These are phyloP conservation scores for Globisporangium nodosum DNA, from an alignment of 352 stramenopile species.

Conservation along the genomic window DNA sequence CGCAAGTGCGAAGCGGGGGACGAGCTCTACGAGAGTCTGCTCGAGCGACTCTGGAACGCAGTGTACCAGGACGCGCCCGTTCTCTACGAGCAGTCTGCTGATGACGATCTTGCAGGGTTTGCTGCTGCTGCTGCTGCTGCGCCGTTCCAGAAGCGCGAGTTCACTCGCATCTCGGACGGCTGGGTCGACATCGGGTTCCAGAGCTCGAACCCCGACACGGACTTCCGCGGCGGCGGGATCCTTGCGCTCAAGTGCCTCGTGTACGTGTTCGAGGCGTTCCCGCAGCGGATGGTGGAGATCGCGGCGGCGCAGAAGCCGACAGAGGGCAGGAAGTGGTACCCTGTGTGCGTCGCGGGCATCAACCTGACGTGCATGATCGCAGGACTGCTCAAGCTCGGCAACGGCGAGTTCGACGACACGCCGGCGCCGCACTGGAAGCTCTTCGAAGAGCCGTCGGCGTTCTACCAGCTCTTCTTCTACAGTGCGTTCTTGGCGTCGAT, in stretches of 20 bases:
- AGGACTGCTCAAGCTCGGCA: slow-evolving; percentile 56
- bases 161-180: slow-evolving; percentile 37
- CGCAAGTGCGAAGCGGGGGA: slow-evolving; percentile 55
- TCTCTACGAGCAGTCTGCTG: neutral
- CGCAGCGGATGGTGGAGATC: slow-evolving; percentile 61
- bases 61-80: slow-evolving; percentile 34
- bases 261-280: slow-evolving; percentile 74
- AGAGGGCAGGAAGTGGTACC: slow-evolving; percentile 64
- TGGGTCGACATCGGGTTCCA: slow-evolving; percentile 82
- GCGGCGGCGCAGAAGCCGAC: slow-evolving; percentile 41
- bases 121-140: neutral
- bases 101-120: neutral
- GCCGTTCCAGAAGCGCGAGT: slow-evolving; percentile 17
- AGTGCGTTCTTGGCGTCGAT: slow-evolving; percentile 14
- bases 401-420: slow-evolving; percentile 42
- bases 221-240: slow-evolving; percentile 77
- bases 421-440: slow-evolving; percentile 54
- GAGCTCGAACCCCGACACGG: slow-evolving; percentile 67
- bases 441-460: slow-evolving; percentile 80
- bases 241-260: slow-evolving; percentile 82
- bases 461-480: slow-evolving; percentile 75
- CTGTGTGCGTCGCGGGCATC: slow-evolving; percentile 75
- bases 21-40: slow-evolving; percentile 53
- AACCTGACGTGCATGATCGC: slow-evolving; percentile 83
- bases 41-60: slow-evolving; percentile 57